phyloP scores from a whole-genome alignment of 257 asterid species.

The Catharanthus roseus region DNA sequence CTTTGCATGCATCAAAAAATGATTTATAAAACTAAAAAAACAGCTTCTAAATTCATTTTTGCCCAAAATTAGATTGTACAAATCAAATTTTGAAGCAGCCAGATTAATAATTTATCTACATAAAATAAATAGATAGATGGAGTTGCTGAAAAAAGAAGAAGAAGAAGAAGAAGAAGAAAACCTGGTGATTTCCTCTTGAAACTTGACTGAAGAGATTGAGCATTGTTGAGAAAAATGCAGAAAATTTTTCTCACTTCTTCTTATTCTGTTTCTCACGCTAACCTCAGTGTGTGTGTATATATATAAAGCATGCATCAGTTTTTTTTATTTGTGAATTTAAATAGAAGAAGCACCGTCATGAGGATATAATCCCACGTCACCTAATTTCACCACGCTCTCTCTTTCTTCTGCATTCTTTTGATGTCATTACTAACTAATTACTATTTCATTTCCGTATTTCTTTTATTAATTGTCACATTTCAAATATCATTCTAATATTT shows the following conservation, averaged over 20 bases:
- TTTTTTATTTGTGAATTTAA: too few relatives aligned
- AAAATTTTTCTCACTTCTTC: background rate
- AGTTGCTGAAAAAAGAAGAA: background rate
- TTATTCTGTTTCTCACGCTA: background rate
- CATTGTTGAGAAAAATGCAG: background rate
- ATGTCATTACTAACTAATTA: background rate
- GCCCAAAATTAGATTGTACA: background rate
- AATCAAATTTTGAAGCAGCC: too few relatives aligned
- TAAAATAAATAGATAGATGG: background rate
- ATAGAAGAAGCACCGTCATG: too few relatives aligned
- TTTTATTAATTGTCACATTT: too few relatives aligned
- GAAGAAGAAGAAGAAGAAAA: background rate
- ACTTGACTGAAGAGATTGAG: background rate
- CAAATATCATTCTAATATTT: too few relatives aligned
- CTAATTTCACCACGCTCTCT: too few relatives aligned
- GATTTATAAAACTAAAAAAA: background rate
- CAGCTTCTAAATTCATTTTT: background rate
- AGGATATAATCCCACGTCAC: too few relatives aligned
- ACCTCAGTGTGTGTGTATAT: too few relatives aligned
- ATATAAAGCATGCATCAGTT: too few relatives aligned
- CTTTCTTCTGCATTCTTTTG: constrained; percentile 3
- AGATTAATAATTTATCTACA: too few relatives aligned
- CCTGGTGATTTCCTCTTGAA: background rate
- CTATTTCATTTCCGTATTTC: too few relatives aligned
- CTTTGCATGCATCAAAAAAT: background rate